phyloP scores from a whole-genome alignment of 257 asterid species.

The Nicotiana noctiflora region DNA sequence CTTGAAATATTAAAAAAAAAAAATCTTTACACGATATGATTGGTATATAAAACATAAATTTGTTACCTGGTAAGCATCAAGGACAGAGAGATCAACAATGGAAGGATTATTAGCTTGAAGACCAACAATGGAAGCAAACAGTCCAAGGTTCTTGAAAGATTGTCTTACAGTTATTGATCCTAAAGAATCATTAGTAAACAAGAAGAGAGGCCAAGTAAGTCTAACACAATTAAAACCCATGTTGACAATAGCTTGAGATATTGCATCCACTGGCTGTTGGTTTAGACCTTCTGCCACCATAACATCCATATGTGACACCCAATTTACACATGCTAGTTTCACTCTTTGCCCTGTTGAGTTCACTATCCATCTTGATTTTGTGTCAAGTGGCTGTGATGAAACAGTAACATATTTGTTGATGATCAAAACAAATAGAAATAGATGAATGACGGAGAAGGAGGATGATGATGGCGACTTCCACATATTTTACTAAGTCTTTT shows the following conservation, averaged over 20 bases:
- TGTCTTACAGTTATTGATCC: constrained; percentile 55
- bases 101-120: constrained; percentile 62
- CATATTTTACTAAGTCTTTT: background rate
- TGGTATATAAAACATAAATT: background rate
- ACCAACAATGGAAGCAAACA: constrained; percentile 54
- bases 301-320: constrained; percentile 87
- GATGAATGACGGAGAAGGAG: background rate
- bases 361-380: constrained; percentile 79
- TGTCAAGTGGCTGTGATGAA: constrained; percentile 48
- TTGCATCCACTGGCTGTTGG: constrained; percentile 65
- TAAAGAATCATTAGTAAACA: constrained; percentile 68
- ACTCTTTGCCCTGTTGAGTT: constrained; percentile 61
- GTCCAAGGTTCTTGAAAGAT: constrained; percentile 62
- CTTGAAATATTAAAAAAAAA: background rate
- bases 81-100: constrained; percentile 69
- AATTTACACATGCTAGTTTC: constrained; percentile 79
- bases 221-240: constrained; percentile 91
- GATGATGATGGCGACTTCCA: background rate
- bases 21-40: too few relatives aligned
- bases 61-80: constrained; percentile 70
- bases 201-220: constrained; percentile 88
- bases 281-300: constrained; percentile 93
- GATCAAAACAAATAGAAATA: constrained; percentile 3
- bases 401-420: background rate
- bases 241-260: constrained; percentile 37